Conservation (phyloP, 2,329 filamentous ascomycete genomes). For the Hawksworthiomyces lignivorus region DNA sequence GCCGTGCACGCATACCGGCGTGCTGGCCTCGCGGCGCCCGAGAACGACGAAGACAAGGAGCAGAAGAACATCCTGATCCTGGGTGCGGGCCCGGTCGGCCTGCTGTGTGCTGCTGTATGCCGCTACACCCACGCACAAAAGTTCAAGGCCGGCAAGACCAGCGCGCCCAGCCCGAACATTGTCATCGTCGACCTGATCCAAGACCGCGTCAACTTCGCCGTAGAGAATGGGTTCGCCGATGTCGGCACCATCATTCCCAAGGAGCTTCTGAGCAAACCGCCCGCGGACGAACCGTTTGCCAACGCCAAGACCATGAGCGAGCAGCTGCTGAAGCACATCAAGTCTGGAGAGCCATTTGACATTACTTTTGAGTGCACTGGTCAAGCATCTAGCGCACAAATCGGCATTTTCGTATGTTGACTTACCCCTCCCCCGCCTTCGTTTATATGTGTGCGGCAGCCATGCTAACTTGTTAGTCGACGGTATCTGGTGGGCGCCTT, state of each 20-base stretch:
- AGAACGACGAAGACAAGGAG: conserved; percentile 18
- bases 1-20: conserved; percentile 49
- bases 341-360: conserved; percentile 54
- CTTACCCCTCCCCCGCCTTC: background rate
- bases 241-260: conserved; percentile 42
- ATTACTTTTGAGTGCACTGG: conserved; percentile 70
- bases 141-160: conserved; percentile 33
- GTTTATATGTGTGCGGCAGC: no score
- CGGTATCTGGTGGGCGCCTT: conserved; percentile 59
- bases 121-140: conserved; percentile 6
- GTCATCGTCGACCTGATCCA: conserved; percentile 50
- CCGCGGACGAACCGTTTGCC: conserved; percentile 37
- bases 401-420: conserved; percentile 56
- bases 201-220: conserved; percentile 50
- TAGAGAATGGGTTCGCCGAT: conserved; percentile 48
- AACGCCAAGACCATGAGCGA: conserved; percentile 29
- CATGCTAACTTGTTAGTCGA: no score
- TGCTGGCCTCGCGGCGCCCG: conserved; percentile 31
- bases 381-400: conserved; percentile 68
- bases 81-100: conserved; percentile 54
- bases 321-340: conserved; percentile 20
- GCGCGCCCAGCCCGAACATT: conserved; percentile 24
- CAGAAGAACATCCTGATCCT: conserved; percentile 39
- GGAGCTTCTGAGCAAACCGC: conserved; percentile 38
- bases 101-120: conserved; percentile 52